A percentile compares a stretch with the other conserved stretches of the same genome.
These are phyloP conservation scores for Mimosa bimucronata DNA, from an alignment of 306 rosid species.

Conservation along the genomic window DNA sequence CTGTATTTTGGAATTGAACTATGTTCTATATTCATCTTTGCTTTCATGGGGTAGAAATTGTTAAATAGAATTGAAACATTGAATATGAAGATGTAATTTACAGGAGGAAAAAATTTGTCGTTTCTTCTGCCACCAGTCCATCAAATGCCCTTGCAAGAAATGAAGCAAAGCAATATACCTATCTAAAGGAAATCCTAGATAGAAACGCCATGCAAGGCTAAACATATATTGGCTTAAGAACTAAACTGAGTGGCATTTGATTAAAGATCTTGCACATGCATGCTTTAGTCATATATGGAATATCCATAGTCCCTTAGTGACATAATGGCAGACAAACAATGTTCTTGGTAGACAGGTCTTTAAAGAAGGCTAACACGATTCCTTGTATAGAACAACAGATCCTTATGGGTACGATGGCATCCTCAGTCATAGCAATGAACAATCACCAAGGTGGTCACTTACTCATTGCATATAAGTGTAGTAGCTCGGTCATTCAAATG, in stretches of 20 bases:
- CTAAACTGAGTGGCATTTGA: not conserved
- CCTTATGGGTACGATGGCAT: not conserved
- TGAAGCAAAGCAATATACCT: not conserved
- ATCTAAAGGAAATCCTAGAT: not conserved
- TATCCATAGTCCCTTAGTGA: not conserved
- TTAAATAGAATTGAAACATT: not conserved
- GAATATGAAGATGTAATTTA: not conserved
- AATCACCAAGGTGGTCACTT: not conserved
- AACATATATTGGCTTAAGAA: not conserved
- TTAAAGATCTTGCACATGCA: not conserved
- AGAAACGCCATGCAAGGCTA: not conserved
- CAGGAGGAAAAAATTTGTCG: not conserved
- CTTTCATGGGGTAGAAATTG: not conserved
- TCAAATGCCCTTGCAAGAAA: not conserved
- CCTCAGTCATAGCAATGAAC: not conserved
- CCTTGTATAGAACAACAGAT: not conserved
- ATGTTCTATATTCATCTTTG: not conserved
- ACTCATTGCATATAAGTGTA: constrained; percentile 4
- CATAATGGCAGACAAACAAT: not conserved
- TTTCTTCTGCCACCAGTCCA: not conserved
- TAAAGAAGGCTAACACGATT: not conserved
- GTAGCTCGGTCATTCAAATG: not conserved
- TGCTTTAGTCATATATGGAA: not conserved
- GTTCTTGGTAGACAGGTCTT: not conserved
- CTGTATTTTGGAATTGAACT: not conserved